These are phyloP conservation scores for Selaginella moellendorffii DNA, from an alignment of 75 land plant genomes.

Conservation along the genomic window DNA sequence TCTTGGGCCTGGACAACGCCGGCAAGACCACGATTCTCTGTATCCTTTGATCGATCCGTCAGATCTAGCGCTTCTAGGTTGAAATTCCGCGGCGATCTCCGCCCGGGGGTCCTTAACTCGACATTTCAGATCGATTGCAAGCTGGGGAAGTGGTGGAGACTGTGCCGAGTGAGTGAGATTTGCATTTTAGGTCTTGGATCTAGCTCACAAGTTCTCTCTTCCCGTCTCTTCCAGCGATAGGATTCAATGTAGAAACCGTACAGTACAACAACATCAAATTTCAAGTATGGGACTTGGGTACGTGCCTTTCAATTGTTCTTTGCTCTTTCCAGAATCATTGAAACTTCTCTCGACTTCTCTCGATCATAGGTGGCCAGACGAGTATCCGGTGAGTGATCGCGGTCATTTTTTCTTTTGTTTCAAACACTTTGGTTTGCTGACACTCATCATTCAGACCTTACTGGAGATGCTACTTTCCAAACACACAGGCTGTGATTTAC, in stretches of 20 bases:
- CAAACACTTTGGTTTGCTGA: neutral
- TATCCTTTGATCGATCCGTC: constrained; percentile 18
- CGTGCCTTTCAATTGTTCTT: neutral
- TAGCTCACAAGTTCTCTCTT: too few species aligned
- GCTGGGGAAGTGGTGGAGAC: constrained; percentile 95
- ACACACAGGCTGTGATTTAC: constrained; percentile 96
- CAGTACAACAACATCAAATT: constrained; percentile 96
- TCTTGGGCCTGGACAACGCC: constrained; percentile 92
- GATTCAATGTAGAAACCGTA: constrained; percentile 96
- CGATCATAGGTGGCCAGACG: constrained; percentile 68
- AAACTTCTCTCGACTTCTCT: neutral
- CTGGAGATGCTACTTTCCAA: constrained; percentile 97
- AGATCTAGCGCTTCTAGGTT: neutral
- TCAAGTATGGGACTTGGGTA: constrained; percentile 98
- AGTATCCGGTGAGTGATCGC: constrained; percentile 65
- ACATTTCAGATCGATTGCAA: constrained; percentile 97
- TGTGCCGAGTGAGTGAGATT: constrained; percentile 58
- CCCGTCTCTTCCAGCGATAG: constrained; percentile 51
- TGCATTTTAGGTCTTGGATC: neutral
- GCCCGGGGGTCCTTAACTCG: too few species aligned
- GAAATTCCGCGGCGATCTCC: too few species aligned
- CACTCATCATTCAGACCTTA: constrained; percentile 83
- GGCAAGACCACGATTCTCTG: constrained; percentile 96
- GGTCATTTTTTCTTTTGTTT: neutral
- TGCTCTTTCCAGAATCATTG: neutral